Conservation (phyloP, 78 protist genomes). For the Bodo saltans region DNA sequence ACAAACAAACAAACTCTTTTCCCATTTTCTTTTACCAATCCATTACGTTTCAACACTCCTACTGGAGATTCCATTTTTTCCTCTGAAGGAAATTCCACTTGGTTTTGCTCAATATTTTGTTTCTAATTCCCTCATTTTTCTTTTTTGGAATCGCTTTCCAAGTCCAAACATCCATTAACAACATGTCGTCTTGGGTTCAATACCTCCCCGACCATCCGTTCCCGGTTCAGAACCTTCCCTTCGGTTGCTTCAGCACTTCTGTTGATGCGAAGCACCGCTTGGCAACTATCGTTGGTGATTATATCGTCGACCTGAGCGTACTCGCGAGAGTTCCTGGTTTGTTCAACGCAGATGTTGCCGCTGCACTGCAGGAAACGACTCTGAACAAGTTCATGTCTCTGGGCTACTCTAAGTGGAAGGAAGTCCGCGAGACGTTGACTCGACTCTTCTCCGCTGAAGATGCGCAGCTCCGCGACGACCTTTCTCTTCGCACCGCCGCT, state of each 20-base stretch:
- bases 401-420: slow-evolving; percentile 56
- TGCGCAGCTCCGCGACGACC: slow-evolving; percentile 26
- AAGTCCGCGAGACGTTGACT: background rate
- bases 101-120: background rate
- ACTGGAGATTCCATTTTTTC: too few relatives aligned
- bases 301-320: slow-evolving; percentile 65
- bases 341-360: slow-evolving; percentile 34
- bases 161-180: background rate
- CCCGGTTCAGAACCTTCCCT: slow-evolving; percentile 87
- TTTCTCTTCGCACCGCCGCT: slow-evolving; percentile 30
- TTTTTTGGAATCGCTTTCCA: too few relatives aligned
- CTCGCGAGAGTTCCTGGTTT: slow-evolving; percentile 34
- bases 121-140: too few relatives aligned
- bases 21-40: too few relatives aligned
- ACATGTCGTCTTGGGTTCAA: background rate
- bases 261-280: slow-evolving; percentile 32
- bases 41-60: too few relatives aligned
- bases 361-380: slow-evolving; percentile 1
- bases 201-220: slow-evolving; percentile 59
- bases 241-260: slow-evolving; percentile 59
- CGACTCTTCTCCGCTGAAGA: background rate
- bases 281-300: slow-evolving; percentile 82
- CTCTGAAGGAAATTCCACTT: background rate
- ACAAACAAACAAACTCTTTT: too few relatives aligned
- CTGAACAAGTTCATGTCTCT: slow-evolving; percentile 76